Conservation (phyloP, 2,329 filamentous ascomycete genomes). For the Botrytis medusae region DNA sequence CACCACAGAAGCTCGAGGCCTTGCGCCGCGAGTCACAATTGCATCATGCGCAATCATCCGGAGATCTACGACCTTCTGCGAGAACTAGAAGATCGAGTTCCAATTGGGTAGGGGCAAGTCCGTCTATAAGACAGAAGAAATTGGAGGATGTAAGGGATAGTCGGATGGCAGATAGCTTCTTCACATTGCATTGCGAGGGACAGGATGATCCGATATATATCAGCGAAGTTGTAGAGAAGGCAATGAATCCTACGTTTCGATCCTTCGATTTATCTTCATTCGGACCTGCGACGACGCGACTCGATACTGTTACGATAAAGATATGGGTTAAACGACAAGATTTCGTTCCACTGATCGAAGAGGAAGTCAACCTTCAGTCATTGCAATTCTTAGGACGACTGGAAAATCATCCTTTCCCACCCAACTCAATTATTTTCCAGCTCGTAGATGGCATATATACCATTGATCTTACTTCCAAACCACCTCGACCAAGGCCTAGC, state of each 20-base stretch:
- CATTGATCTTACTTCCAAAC: constrained; percentile 59
- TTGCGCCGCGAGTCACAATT: constrained; percentile 51
- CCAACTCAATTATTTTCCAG: constrained; percentile 82
- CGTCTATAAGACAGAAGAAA: constrained; percentile 65
- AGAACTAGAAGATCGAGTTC: constrained; percentile 58
- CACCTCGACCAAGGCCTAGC: constrained; percentile 51
- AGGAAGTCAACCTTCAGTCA: constrained; percentile 65
- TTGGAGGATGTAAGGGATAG: constrained; percentile 71
- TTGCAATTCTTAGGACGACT: constrained; percentile 79
- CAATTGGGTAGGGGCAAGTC: constrained; percentile 61
- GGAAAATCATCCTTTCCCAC: constrained; percentile 68
- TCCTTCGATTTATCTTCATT: constrained; percentile 74
- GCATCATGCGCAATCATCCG: constrained; percentile 57
- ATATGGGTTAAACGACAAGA: constrained; percentile 68
- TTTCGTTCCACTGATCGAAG: constrained; percentile 68
- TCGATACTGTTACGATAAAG: constrained; percentile 63
- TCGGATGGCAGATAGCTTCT: constrained; percentile 83
- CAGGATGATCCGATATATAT: constrained; percentile 79
- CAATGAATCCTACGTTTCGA: constrained; percentile 90
- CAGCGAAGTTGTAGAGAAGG: constrained; percentile 74
- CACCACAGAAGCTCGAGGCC: constrained; percentile 59
- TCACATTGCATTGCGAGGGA: constrained; percentile 72
- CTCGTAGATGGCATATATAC: constrained; percentile 86
- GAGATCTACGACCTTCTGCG: constrained; percentile 45
- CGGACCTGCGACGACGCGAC: constrained; percentile 63